Conservation (phyloP, 305 asterid species). For the Fraxinus angustifolia region DNA sequence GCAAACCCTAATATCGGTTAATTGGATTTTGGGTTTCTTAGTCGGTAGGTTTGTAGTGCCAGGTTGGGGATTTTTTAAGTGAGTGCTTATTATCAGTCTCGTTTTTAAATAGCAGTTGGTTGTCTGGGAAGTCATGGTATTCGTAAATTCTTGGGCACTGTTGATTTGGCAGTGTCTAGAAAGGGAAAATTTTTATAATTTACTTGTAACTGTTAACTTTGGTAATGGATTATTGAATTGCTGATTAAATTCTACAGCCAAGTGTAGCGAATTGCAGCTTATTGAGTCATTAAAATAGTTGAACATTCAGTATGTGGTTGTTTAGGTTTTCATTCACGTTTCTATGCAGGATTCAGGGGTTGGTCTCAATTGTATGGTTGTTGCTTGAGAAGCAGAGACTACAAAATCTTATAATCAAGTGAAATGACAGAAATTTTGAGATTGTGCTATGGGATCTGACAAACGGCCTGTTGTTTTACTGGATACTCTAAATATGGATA, state of each 20-base stretch:
- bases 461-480: constrained; percentile 59
- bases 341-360: constrained; percentile 29
- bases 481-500: constrained; percentile 82
- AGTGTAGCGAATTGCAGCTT: constrained; percentile 12
- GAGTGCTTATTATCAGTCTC: not conserved
- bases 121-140: not conserved
- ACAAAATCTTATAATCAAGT: constrained; percentile 25
- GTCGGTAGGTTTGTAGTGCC: not conserved
- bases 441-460: constrained; percentile 59
- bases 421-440: constrained; percentile 21
- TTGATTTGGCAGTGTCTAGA: not conserved
- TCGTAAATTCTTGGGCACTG: not conserved
- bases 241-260: not conserved
- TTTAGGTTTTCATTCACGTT: constrained; percentile 1
- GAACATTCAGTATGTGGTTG: constrained; percentile 5
- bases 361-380: constrained; percentile 30
- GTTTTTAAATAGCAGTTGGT: not conserved
- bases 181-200: not conserved
- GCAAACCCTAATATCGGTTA: constrained; percentile 19
- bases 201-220: not conserved
- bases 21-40: constrained; percentile 7
- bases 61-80: constrained; percentile 8
- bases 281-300: not conserved
- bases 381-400: constrained; percentile 27
- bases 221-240: not conserved